A percentile compares a stretch with the other conserved stretches of the same genome.
Conservation (phyloP, 129 eudicot genomes). For the Arctium lappa region DNA sequence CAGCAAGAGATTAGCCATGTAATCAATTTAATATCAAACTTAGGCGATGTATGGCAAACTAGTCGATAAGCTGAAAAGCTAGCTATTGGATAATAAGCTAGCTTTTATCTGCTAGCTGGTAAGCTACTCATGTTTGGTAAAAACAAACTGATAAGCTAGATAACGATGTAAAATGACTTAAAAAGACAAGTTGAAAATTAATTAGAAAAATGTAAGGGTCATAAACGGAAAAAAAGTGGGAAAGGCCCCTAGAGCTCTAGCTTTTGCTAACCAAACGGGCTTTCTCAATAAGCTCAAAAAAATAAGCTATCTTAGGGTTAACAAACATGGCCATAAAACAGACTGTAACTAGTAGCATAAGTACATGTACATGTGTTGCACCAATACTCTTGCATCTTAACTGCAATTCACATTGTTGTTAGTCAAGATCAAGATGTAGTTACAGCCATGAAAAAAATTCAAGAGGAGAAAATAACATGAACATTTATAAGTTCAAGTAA, state of each 20-base stretch:
- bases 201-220: not conserved
- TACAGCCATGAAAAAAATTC: not conserved
- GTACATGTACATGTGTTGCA: not conserved
- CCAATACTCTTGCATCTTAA: not conserved
- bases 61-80: not conserved
- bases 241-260: not conserved
- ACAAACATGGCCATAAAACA: not conserved
- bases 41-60: not conserved
- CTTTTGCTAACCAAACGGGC: not conserved
- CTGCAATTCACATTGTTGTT: not conserved
- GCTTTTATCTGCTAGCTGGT: not conserved
- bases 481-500: conserved; percentile 2
- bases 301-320: not conserved
- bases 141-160: not conserved
- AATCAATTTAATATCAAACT: not conserved
- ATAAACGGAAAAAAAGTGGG: not conserved
- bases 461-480: not conserved
- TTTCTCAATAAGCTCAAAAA: not conserved
- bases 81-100: not conserved
- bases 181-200: not conserved
- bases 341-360: not conserved
- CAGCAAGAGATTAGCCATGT: not conserved
- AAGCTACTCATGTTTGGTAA: not conserved
- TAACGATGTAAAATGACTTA: not conserved
- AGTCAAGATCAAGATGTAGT: not conserved